Percentiles rank a stretch among this genome's conserved stretches.
Conservation (phyloP, 306 rosid species). For the Purshia tridentata region DNA sequence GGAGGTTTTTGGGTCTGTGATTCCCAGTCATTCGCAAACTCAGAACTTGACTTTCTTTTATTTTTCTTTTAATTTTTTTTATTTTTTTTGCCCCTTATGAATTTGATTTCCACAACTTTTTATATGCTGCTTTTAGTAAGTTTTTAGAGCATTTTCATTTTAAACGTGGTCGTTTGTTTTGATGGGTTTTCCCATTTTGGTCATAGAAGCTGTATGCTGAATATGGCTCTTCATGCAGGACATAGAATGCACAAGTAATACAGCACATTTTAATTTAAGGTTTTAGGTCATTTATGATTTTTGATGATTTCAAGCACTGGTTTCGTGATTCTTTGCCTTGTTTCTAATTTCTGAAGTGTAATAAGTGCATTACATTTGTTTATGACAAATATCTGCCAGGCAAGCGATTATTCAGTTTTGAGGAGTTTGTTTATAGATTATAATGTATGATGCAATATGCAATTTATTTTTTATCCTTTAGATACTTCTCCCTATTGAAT, state of each 20-base stretch:
- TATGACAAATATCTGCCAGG: not conserved
- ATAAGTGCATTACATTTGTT: not conserved
- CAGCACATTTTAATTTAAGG: not conserved
- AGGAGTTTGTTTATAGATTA: not conserved
- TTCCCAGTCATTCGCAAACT: not conserved
- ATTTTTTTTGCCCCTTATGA: no score
- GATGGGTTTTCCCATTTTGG: not conserved
- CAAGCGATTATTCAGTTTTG: not conserved
- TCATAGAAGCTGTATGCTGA: not conserved
- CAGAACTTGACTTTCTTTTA: not conserved
- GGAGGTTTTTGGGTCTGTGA: not conserved
- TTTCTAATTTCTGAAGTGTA: not conserved
- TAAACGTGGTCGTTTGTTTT: not conserved
- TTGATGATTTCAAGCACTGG: not conserved
- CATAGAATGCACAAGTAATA: not conserved
- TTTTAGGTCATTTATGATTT: not conserved
- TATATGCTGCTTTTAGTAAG: not conserved
- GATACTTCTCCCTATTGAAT: not conserved
- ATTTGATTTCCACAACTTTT: no score
- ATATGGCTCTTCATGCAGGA: not conserved
- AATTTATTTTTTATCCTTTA: not conserved
- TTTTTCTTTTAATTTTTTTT: no score
- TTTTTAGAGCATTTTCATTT: not conserved
- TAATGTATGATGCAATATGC: not conserved
- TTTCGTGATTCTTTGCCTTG: not conserved